Conservation (phyloP, 345 rosid species). For the Eutrema japonicum region DNA sequence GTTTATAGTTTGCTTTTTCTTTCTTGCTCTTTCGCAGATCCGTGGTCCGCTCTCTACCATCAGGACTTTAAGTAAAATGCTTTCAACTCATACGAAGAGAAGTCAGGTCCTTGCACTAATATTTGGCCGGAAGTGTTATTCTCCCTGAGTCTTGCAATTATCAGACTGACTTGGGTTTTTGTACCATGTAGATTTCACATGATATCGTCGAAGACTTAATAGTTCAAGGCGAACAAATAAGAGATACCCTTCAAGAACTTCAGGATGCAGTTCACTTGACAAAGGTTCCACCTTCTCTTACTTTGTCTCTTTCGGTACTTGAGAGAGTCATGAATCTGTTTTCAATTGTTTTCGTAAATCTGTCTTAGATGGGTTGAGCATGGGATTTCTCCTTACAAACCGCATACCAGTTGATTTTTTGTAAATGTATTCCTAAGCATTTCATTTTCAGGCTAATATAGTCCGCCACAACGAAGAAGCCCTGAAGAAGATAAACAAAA, state of each 20-base stretch:
- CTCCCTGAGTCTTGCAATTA: not conserved
- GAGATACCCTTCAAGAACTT: conserved; percentile 79
- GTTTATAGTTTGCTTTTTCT: conserved; percentile 24
- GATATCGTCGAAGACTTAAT: conserved; percentile 83
- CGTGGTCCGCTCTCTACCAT: conserved; percentile 86
- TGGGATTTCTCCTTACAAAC: not conserved
- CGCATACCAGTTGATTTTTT: not conserved
- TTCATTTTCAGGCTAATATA: conserved; percentile 67
- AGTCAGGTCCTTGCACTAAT: conserved; percentile 61
- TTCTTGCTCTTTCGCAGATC: conserved; percentile 52
- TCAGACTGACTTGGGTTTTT: conserved; percentile 14
- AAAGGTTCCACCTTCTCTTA: conserved; percentile 53
- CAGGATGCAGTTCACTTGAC: conserved; percentile 90
- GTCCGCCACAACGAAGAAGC: conserved; percentile 73
- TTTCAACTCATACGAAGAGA: conserved; percentile 72
- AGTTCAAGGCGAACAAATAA: conserved; percentile 71
- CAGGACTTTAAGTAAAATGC: conserved; percentile 76
- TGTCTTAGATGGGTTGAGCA: conserved; percentile 8
- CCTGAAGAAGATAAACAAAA: conserved; percentile 56
- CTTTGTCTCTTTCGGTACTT: conserved; percentile 19
- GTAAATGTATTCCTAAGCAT: not conserved
- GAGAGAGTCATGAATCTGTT: conserved; percentile 2
- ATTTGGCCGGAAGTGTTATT: not conserved
- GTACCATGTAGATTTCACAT: conserved; percentile 61
- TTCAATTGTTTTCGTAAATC: not conserved